Base-by-base conservation (phyloP, 2,329 filamentous ascomycete genomes). In the Xenoacremonium recifei region DNA sequence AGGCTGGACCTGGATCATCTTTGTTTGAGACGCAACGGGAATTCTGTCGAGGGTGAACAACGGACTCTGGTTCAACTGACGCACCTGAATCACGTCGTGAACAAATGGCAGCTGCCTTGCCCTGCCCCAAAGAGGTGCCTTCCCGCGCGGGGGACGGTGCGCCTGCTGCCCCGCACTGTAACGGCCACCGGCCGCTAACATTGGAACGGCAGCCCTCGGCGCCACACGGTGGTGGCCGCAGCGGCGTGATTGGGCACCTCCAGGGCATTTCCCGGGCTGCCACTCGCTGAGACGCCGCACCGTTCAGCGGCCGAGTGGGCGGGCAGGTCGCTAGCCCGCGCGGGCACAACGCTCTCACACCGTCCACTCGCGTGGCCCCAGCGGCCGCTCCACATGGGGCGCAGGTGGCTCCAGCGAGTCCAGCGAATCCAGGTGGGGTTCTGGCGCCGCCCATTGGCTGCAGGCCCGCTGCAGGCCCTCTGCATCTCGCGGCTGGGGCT, bases 401-500 rank as follows among this genome's bases (percentile, higher is more conserved):
- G 35, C 35, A 37, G 35, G 20, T 18, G 20, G 21, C 42, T 48
- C 33, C 35, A 44, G 36, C 42, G 27, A 35, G 33, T 38, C 40
- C 40, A 44, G 33, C 44, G 44, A 44, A 39, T 44, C 15, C 49
- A 44, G 44, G 47, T 51, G 48, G 51, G 35, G 42, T 48, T 48
- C 44, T 43, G 40, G 19, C 37, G 29, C 15, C 17, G 23, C 54
- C n/a, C 45, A 67, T 67, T 67, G 64, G 64, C 61, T 61, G 55
- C 54, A 47, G 44, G n/a, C n/a, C n/a, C n/a, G n/a, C n/a, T n/a
- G n/a, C n/a, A n/a, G n/a, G n/a, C 38, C 58, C 50, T 62, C 61
- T 60, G 55, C 54, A 47, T 44, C 38, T 58, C 49, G 56, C 57
- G 58, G 59, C 55, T 53, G 53, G 61, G 57, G 59, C 60, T 63